A percentile compares a stretch with the other conserved stretches of the same genome.
These are phyloP conservation scores for Aschersonia sp. DNA, from an alignment of 2,329 filamentous ascomycete species.

Conservation along the genomic window DNA sequence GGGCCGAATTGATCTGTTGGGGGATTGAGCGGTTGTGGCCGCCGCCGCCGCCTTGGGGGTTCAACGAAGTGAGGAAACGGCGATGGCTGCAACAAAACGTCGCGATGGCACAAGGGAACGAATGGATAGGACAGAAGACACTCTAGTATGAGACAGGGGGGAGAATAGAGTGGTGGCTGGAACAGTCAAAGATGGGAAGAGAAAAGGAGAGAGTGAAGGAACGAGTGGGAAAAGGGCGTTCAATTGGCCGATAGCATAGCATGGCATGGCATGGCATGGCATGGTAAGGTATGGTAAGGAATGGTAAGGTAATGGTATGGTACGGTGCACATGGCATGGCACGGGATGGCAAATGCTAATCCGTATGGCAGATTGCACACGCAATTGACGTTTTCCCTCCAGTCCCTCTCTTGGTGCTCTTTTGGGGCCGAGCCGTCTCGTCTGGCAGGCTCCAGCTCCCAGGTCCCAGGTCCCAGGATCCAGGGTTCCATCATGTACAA, in stretches of 20 bases:
- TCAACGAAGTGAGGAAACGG: no score
- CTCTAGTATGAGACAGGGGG: background rate
- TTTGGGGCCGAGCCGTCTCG: background rate
- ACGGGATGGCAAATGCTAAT: background rate
- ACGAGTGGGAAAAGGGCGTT: background rate
- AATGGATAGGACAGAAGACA: background rate
- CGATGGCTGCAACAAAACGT: background rate
- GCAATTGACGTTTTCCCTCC: background rate
- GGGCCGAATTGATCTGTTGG: background rate
- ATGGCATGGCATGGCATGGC: background rate
- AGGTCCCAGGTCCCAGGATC: background rate
- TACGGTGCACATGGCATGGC: no score
- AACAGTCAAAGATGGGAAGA: background rate
- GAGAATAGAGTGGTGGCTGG: background rate
- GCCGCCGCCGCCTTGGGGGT: no score
- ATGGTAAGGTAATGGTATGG: background rate
- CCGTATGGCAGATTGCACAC: background rate
- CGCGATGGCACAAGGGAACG: background rate
- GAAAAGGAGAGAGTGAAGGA: background rate
- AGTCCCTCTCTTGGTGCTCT: background rate
- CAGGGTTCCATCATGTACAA: background rate
- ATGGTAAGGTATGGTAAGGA: background rate
- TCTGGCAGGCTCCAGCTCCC: background rate
- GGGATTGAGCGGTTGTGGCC: background rate
- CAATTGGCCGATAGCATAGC: background rate